These are phyloP conservation scores for Linaria vulgaris DNA, from an alignment of 257 asterid genomes.

Conservation along the genomic window DNA sequence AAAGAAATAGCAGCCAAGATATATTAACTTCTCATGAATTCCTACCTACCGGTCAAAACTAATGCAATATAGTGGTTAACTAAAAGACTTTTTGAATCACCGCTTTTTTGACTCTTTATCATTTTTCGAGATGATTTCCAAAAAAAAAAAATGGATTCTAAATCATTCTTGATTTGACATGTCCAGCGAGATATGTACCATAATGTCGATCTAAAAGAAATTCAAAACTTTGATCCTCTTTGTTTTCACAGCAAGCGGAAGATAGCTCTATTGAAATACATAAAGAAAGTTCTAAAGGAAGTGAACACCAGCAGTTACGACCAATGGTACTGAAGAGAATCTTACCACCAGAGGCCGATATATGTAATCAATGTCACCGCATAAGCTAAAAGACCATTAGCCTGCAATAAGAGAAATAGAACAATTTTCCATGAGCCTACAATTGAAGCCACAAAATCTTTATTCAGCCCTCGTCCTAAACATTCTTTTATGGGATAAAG, in stretches of 20 bases:
- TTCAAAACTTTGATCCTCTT: background rate
- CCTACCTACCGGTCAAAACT: slow-evolving; percentile 11
- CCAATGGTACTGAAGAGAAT: slow-evolving; percentile 15
- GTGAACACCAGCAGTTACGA: slow-evolving; percentile 11
- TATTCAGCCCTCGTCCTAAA: background rate
- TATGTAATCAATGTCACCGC: slow-evolving; percentile 69
- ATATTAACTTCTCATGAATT: slow-evolving; percentile 17
- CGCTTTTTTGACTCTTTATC: too few relatives aligned
- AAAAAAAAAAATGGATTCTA: too few relatives aligned
- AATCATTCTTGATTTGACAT: too few relatives aligned
- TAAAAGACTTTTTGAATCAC: too few relatives aligned
- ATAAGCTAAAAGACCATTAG: slow-evolving; percentile 84
- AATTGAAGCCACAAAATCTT: slow-evolving; percentile 1
- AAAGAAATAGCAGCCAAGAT: slow-evolving; percentile 12
- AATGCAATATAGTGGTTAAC: background rate
- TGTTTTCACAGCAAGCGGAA: slow-evolving; percentile 14
- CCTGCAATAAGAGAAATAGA: slow-evolving; percentile 49
- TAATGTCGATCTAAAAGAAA: background rate
- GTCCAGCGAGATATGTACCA: background rate
- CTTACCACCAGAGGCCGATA: slow-evolving; percentile 92
- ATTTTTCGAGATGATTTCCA: too few relatives aligned
- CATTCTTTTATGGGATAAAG: background rate
- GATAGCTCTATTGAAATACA: background rate
- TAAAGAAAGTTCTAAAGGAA: slow-evolving; percentile 12
- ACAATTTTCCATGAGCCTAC: slow-evolving; percentile 20